These are phyloP conservation scores for Kluyveromyces aestuarii DNA, from an alignment of 805 yeast species.

Conservation along the genomic window DNA sequence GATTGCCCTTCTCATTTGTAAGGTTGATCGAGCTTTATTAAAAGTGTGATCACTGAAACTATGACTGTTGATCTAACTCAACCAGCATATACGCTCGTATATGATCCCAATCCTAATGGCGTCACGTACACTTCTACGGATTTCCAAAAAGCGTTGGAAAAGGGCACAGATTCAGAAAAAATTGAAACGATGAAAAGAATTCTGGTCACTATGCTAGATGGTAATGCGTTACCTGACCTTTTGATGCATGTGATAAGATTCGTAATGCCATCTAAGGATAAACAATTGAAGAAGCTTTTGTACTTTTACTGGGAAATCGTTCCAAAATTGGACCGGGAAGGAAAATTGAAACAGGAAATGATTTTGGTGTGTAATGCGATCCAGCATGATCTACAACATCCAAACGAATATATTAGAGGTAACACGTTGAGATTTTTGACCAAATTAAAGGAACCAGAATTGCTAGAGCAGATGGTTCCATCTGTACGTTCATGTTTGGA, in stretches of 20 bases:
- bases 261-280: constrained; percentile 91
- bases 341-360: constrained; percentile 96
- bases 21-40: neutral
- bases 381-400: constrained; percentile 95
- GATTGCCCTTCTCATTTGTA: neutral
- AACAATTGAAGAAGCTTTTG: constrained; percentile 82
- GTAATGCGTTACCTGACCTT: constrained; percentile 85
- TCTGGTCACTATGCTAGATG: constrained; percentile 78
- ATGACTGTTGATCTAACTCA: constrained; percentile 18
- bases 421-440: constrained; percentile 86
- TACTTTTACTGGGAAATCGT: constrained; percentile 98
- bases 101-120: constrained; percentile 60
- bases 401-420: constrained; percentile 95
- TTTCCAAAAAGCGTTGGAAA: constrained; percentile 70
- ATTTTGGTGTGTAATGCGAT: constrained; percentile 96
- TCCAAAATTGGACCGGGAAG: constrained; percentile 79
- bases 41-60: neutral
- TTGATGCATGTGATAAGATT: constrained; percentile 96
- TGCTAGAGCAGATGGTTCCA: constrained; percentile 91
- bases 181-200: constrained; percentile 85
- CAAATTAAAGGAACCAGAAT: constrained; percentile 85
- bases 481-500: constrained; percentile 84
- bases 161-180: constrained; percentile 81
- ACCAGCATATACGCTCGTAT: constrained; percentile 67
- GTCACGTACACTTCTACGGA: constrained; percentile 57